These are phyloP conservation scores for Penicillium samsonianum DNA, from an alignment of 495 filamentous ascomycete genomes.

Conservation along the genomic window DNA sequence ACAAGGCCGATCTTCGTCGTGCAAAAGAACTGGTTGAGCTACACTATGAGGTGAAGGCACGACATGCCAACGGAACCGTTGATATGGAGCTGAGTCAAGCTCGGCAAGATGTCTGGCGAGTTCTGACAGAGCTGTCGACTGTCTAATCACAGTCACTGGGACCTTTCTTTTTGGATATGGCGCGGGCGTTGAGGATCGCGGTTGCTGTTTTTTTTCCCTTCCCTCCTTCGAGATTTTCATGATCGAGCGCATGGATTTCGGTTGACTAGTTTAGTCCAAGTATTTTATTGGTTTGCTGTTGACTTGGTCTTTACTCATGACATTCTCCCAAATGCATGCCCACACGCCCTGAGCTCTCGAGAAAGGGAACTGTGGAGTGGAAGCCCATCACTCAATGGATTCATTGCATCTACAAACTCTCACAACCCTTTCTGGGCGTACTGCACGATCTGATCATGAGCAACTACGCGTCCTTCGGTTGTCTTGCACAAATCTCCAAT, in stretches of 20 bases:
- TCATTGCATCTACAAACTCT: slow-evolving; percentile 1
- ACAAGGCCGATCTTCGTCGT: slow-evolving; percentile 48
- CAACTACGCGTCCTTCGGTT: slow-evolving; percentile 24
- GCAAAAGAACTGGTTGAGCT: slow-evolving; percentile 60
- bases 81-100: slow-evolving; percentile 49
- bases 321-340: not conserved
- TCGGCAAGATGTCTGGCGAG: slow-evolving; percentile 46
- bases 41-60: slow-evolving; percentile 57
- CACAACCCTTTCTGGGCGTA: slow-evolving; percentile 11
- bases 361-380: not conserved
- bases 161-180: not conserved
- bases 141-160: not conserved
- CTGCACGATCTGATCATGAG: slow-evolving; percentile 28
- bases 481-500: slow-evolving; percentile 22
- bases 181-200: not conserved
- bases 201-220: not conserved
- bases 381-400: not conserved
- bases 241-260: not conserved
- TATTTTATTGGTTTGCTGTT: not conserved
- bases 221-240: not conserved
- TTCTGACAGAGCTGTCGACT: slow-evolving; percentile 38
- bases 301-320: not conserved
- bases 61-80: slow-evolving; percentile 39
- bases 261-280: not conserved
- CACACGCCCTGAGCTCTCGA: not conserved